phyloP scores from a whole-genome alignment of 305 asterid genomes.

The Striga hermonthica region DNA sequence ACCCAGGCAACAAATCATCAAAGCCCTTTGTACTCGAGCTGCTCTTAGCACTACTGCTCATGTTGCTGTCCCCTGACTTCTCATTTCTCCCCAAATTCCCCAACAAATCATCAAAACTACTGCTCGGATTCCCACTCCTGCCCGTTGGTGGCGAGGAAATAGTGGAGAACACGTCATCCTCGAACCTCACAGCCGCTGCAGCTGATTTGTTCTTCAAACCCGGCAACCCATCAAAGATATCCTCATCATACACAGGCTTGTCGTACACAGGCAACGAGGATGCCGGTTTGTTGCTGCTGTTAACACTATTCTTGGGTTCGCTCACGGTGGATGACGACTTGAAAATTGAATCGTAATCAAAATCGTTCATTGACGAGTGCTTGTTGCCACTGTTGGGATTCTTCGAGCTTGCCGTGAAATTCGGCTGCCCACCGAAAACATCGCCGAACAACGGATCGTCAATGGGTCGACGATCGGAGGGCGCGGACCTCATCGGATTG shows the following conservation, averaged over 20 bases:
- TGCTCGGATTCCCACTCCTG: constrained; percentile 37
- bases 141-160: constrained; percentile 45
- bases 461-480: constrained; percentile 49
- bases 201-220: constrained; percentile 76
- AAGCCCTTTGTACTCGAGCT: constrained; percentile 47
- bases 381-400: constrained; percentile 31
- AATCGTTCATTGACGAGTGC: constrained; percentile 40
- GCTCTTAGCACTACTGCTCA: constrained; percentile 39
- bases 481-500: constrained; percentile 77
- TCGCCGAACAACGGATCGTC: constrained; percentile 64
- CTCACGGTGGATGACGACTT: constrained; percentile 36
- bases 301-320: constrained; percentile 34
- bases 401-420: constrained; percentile 41
- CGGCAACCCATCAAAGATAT: constrained; percentile 82
- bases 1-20: constrained; percentile 74
- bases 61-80: constrained; percentile 36
- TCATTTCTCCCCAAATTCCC: constrained; percentile 63
- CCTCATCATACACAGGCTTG: constrained; percentile 91
- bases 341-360: constrained; percentile 78
- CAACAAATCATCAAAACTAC: constrained; percentile 58
- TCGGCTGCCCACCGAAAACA: constrained; percentile 76
- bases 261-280: constrained; percentile 78
- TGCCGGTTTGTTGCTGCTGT: constrained; percentile 27
- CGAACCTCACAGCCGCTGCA: constrained; percentile 48
- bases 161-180: constrained; percentile 53